Base-by-base conservation (phyloP, 495 filamentous ascomycete species). In the Mytilinidion resinicola region DNA sequence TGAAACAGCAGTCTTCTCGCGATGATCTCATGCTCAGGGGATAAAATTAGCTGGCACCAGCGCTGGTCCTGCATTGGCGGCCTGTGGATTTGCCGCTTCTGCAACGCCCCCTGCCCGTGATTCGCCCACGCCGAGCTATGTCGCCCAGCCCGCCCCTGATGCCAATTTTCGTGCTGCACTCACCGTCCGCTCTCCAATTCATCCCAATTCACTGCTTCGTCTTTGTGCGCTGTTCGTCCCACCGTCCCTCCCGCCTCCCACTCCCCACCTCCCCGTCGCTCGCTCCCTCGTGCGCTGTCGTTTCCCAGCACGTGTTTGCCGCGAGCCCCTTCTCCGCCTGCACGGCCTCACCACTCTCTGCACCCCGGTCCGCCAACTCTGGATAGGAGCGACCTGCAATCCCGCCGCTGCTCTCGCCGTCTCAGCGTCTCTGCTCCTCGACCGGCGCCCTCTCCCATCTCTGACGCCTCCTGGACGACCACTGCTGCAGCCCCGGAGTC, bases 381-480 rank as follows among this genome's bases (percentile, higher is more conserved):
- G 51, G 57, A 60, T 38, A 60, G 56, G 54, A 60, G 48, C 53
- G 20, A n/a, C 34, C 46, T 36, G 46, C 39, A 10, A 12, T 30
- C 58, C 50, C 17, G 34, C 48, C 44, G 17, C 50, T 44, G 53
- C 46, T 30, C 41, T 50, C 21, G 41, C 38, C 12, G 14, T 43
- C 37, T n/a, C 17, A 12, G 17, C 55, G 9, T 36, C 35, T 56
- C 34, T 47, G n/a, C 55, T 51, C 51, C 51, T 51, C 55, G 34
- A 30, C 25, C 25, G 2, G 25, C 25, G 25, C 25, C 46, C 25
- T 20, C 44, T 10, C 15, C 8, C 9, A 9, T 25, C 47, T 57
- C 55, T 30, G 44, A 11, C 38, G 38, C 51, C 49, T 9, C 46
- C 34, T 20, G 5, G 25, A 36, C 47, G 37, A 51, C 48, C 34